Evolutionary conservation across 2,329 filamentous ascomycete genomes (phyloP).

Genomic region (Aspergillus tanneri): DNA sequence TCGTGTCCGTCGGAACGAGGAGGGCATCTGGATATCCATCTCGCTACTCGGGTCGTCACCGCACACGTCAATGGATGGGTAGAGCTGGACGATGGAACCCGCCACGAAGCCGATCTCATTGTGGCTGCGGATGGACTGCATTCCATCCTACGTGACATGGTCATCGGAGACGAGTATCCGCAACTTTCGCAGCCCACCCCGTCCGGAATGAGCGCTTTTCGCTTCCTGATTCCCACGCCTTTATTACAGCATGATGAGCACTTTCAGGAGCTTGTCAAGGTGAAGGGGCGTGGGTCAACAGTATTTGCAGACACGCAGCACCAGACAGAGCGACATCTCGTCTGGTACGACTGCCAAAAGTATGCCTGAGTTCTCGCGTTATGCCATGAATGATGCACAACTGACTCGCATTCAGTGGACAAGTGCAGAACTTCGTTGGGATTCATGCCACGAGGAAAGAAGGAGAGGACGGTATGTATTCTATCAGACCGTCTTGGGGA

Average conservation of each 20-base stretch:
- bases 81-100: constrained; percentile 21
- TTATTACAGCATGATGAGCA: constrained; percentile 32
- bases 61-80: neutral
- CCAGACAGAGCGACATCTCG: constrained; percentile 25
- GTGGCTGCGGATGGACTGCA: constrained; percentile 35
- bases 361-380: constrained; percentile 7
- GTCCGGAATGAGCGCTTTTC: constrained; percentile 26
- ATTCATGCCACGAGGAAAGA: constrained; percentile 15
- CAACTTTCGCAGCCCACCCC: neutral
- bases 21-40: neutral
- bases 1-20: neutral
- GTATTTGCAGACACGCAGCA: constrained; percentile 21
- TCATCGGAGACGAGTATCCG: constrained; percentile 10
- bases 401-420: constrained; percentile 15
- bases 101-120: constrained; percentile 30
- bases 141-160: constrained; percentile 14
- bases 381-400: neutral
- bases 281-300: constrained; percentile 32
- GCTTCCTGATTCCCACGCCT: constrained; percentile 24
- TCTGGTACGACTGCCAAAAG: constrained; percentile 34
- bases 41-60: neutral
- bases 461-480: constrained; percentile 2
- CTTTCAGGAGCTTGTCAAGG: constrained; percentile 22
- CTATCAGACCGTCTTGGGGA: too few relatives aligned
- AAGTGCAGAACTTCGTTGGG: constrained; percentile 31